phyloP scores from a whole-genome alignment of 495 filamentous ascomycete species.

The Letharia columbiana region DNA sequence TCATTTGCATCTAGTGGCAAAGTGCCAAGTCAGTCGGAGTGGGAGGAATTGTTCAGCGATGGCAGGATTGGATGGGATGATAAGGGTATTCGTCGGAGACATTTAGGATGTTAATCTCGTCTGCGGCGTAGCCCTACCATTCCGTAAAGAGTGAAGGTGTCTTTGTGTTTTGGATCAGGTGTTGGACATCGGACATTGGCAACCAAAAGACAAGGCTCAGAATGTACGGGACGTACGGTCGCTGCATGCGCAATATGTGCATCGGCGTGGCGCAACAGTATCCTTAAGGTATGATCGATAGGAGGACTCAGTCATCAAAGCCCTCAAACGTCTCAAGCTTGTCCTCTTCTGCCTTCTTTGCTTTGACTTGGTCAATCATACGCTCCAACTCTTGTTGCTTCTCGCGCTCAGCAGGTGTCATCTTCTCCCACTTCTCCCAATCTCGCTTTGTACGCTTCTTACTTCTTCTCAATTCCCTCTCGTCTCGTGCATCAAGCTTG shows the following conservation, averaged over 20 bases:
- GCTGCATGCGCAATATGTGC: not conserved
- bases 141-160: not conserved
- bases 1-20: slow-evolving; percentile 5
- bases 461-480: slow-evolving; percentile 58
- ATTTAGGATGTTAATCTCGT: slow-evolving; percentile 1
- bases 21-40: slow-evolving; percentile 13
- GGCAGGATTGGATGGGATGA: slow-evolving; percentile 4
- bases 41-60: slow-evolving; percentile 15
- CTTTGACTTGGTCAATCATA: slow-evolving; percentile 64
- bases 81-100: not conserved
- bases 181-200: not conserved
- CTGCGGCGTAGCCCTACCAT: not conserved
- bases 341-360: slow-evolving; percentile 30
- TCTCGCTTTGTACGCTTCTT: slow-evolving; percentile 67
- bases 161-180: not conserved
- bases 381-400: slow-evolving; percentile 61
- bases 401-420: slow-evolving; percentile 65
- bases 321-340: slow-evolving; percentile 24
- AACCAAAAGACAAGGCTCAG: not conserved
- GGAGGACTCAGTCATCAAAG: slow-evolving; percentile 7
- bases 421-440: slow-evolving; percentile 53
- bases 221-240: not conserved
- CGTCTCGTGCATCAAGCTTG: slow-evolving; percentile 63
- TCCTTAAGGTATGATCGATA: not conserved
- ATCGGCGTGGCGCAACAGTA: not conserved